Percentiles rank a stretch among this genome's conserved stretches.
Conservation (phyloP, 805 yeast species). For the Danielia reshetovae region DNA sequence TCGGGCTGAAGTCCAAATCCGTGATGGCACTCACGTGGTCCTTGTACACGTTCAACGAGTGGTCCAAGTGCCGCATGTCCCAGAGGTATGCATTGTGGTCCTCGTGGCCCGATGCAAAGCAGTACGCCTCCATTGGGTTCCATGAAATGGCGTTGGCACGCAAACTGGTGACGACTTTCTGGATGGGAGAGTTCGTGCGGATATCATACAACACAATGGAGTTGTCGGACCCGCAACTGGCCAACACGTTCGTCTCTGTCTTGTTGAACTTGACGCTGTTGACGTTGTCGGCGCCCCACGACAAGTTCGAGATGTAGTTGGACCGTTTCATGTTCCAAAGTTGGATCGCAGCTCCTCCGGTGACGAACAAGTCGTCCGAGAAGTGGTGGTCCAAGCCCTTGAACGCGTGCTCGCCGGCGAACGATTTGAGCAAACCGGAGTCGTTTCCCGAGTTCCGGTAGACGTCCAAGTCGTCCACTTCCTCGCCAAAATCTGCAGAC, state of each 20-base stretch:
- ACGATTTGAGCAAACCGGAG: constrained; percentile 71
- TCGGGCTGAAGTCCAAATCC: constrained; percentile 93
- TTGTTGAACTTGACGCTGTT: constrained; percentile 79
- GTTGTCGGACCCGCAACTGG: constrained; percentile 82
- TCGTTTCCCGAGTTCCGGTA: constrained; percentile 23
- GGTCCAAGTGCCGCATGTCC: constrained; percentile 90
- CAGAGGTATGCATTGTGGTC: constrained; percentile 93
- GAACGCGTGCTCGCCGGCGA: constrained; percentile 78
- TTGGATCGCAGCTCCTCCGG: constrained; percentile 87
- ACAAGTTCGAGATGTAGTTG: constrained; percentile 67
- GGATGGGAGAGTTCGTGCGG: constrained; percentile 87
- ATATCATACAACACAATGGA: constrained; percentile 87
- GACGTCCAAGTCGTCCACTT: constrained; percentile 27
- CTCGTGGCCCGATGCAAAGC: constrained; percentile 88
- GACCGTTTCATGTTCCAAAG: constrained; percentile 89
- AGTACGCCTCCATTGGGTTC: constrained; percentile 98
- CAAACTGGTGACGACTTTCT: constrained; percentile 78
- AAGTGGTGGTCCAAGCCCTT: constrained; percentile 85
- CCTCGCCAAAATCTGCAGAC: constrained; percentile 46
- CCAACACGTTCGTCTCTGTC: constrained; percentile 84
- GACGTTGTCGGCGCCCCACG: constrained; percentile 97
- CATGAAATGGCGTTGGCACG: constrained; percentile 84
- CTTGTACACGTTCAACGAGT: constrained; percentile 80
- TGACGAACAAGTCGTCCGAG: constrained; percentile 68
- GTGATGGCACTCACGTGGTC: constrained; percentile 96